Evolutionary conservation across 306 rosid genomes (phyloP).

Genomic region (Dalbergia cochinchinensis): DNA sequence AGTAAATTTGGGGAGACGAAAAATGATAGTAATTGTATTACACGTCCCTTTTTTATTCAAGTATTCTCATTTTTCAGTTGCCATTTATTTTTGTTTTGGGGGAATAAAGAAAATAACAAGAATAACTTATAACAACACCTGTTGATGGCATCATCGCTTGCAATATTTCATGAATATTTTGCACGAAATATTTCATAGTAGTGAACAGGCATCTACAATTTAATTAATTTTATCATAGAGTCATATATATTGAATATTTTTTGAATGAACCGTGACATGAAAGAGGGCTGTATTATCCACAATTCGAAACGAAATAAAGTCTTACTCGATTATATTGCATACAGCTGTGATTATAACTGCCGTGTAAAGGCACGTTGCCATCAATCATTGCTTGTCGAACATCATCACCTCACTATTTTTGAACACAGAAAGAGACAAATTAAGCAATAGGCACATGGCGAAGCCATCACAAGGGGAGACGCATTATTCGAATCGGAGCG

Average conservation of each 20-base stretch:
- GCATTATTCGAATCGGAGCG: background rate
- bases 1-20: background rate
- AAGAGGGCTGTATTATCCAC: background rate
- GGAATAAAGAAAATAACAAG: no score
- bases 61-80: background rate
- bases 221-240: background rate
- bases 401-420: background rate
- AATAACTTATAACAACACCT: no score
- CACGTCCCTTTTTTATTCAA: background rate
- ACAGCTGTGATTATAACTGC: conserved; percentile 24
- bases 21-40: background rate
- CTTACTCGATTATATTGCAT: background rate
- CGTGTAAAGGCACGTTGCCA: background rate
- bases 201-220: no score
- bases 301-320: background rate
- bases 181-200: no score
- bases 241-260: background rate
- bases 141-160: no score
- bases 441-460: background rate
- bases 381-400: background rate
- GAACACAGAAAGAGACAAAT: background rate
- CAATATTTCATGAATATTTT: no score
- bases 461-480: background rate
- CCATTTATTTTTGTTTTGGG: background rate
- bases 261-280: background rate